These are phyloP conservation scores for Raphanus hybrid DNA, from an alignment of 441 rosid species.

Conservation along the genomic window DNA sequence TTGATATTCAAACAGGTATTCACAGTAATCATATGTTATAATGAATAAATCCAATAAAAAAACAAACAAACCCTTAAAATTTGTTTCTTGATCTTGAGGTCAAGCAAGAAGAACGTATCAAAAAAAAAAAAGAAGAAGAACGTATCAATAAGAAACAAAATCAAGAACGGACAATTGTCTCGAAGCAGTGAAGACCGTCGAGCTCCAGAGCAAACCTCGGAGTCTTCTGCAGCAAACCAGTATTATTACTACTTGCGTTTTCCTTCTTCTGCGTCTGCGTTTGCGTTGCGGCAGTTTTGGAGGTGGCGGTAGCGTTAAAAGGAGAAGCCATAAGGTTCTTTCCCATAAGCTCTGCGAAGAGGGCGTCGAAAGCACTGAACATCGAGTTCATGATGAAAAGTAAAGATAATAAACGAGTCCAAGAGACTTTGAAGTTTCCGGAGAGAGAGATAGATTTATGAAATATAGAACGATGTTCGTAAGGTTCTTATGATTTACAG, in stretches of 20 bases:
- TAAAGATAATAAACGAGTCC: not conserved
- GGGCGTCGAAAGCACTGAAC: slow-evolving; percentile 46
- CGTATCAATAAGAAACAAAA: slow-evolving; percentile 6
- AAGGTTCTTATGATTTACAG: slow-evolving; percentile 1
- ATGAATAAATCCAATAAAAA: too few relatives aligned
- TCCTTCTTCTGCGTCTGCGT: slow-evolving; percentile 30
- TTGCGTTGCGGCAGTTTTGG: slow-evolving; percentile 15
- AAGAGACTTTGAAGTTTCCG: slow-evolving; percentile 7
- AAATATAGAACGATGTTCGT: not conserved
- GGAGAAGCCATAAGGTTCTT: slow-evolving; percentile 39
- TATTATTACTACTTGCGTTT: too few relatives aligned
- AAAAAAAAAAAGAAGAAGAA: not conserved
- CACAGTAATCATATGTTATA: too few relatives aligned
- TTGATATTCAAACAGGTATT: too few relatives aligned
- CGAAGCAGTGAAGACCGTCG: slow-evolving; percentile 44
- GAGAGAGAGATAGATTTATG: not conserved
- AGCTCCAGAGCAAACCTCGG: slow-evolving; percentile 45
- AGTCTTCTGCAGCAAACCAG: slow-evolving; percentile 26
- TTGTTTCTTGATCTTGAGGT: slow-evolving; percentile 8
- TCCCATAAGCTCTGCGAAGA: slow-evolving; percentile 41
- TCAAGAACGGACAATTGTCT: slow-evolving; percentile 41
- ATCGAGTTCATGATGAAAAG: slow-evolving; percentile 38
- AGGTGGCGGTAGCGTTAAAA: slow-evolving; percentile 7
- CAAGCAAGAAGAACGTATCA: not conserved
- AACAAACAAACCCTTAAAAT: not conserved